These are phyloP conservation scores for Rheum nobile DNA, from an alignment of 148 eudicot genomes.

Conservation along the genomic window DNA sequence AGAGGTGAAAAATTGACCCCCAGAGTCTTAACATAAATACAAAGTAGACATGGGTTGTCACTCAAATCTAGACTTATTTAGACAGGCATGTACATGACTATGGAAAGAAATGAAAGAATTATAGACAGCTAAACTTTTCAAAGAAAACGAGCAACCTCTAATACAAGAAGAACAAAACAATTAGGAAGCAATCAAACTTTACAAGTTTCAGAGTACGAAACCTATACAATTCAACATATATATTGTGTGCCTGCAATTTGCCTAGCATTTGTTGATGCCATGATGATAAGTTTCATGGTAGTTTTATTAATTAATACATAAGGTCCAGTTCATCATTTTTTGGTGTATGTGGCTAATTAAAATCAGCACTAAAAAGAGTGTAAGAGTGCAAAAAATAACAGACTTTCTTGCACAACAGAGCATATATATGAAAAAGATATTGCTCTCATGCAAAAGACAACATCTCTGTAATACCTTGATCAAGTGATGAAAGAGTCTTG, in stretches of 20 bases:
- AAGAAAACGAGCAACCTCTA: not conserved
- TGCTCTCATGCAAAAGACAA: not conserved
- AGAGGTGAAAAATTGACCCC: too few species aligned
- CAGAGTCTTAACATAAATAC: too few species aligned
- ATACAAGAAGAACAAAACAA: too few species aligned
- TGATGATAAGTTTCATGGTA: not conserved
- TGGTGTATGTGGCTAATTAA: not conserved
- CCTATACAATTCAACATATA: not conserved
- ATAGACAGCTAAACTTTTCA: not conserved
- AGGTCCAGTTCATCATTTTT: not conserved
- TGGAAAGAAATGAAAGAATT: not conserved
- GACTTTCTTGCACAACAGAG: not conserved
- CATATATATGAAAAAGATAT: not conserved
- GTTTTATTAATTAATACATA: not conserved
- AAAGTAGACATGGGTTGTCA: too few species aligned
- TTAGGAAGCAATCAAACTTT: too few species aligned
- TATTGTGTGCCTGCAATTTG: not conserved
- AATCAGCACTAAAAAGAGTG: not conserved
- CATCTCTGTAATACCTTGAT: slow-evolving; percentile 44
- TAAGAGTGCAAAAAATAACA: not conserved
- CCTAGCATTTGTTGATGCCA: not conserved
- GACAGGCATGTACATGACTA: too few species aligned
- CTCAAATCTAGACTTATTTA: too few species aligned
- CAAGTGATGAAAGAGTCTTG: slow-evolving; percentile 68
- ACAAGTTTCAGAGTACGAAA: not conserved